These are phyloP conservation scores for Licmophora abbreviata DNA, from an alignment of 108 stramenopile species.

Conservation along the genomic window DNA sequence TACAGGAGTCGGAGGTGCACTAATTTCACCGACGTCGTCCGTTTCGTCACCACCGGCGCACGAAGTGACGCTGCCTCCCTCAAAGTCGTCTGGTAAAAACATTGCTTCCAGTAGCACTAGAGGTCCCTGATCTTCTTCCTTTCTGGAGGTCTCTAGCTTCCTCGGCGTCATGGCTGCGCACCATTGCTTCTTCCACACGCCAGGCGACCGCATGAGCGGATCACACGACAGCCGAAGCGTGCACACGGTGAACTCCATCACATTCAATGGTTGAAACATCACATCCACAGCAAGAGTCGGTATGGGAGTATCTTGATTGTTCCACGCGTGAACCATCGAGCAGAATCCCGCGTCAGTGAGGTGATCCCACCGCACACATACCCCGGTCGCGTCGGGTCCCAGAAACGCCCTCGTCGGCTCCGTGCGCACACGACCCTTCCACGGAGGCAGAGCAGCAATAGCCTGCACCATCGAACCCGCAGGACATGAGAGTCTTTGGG, in stretches of 20 bases:
- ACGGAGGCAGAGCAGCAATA: conserved; percentile 54
- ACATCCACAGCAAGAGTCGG: conserved; percentile 61
- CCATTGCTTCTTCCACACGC: conserved; percentile 50
- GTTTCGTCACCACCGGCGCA: no score
- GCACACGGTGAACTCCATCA: conserved; percentile 66
- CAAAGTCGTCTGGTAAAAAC: conserved; percentile 19
- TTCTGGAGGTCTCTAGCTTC: background rate
- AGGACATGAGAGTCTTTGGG: conserved; percentile 64
- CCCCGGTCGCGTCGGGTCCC: conserved; percentile 38
- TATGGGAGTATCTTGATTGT: conserved; percentile 62
- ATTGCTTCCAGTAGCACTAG: conserved; percentile 29
- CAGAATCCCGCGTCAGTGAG: conserved; percentile 18
- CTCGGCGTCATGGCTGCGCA: conserved; percentile 16
- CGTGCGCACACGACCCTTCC: conserved; percentile 69
- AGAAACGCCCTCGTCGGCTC: conserved; percentile 15
- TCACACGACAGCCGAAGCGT: conserved; percentile 41
- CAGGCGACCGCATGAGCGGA: conserved; percentile 42
- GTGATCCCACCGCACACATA: conserved; percentile 59
- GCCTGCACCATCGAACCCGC: conserved; percentile 46
- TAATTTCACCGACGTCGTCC: background rate
- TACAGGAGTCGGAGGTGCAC: background rate
- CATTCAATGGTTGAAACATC: conserved; percentile 33
- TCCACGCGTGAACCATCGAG: conserved; percentile 79
- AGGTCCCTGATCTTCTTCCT: conserved; percentile 4
- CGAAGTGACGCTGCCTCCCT: no score